phyloP scores from a whole-genome alignment of 257 asterid genomes.

The Fraxinus excelsior region DNA sequence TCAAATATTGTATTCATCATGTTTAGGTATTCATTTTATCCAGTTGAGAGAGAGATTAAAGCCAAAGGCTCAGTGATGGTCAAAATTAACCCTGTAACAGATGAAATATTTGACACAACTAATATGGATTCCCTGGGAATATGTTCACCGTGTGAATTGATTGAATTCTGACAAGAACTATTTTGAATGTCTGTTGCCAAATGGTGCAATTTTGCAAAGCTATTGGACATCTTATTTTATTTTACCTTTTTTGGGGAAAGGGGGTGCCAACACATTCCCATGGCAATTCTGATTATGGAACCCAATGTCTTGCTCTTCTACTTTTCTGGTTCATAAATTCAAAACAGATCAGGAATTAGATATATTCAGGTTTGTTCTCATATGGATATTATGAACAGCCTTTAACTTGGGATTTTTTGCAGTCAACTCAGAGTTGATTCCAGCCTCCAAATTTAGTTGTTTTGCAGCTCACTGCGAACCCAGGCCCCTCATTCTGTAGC shows the following conservation, averaged over 20 bases:
- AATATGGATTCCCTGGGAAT: background rate
- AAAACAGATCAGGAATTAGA: background rate
- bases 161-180: background rate
- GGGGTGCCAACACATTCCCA: too few species aligned
- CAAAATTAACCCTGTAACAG: background rate
- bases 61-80: background rate
- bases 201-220: background rate
- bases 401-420: too few species aligned
- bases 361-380: background rate
- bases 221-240: background rate
- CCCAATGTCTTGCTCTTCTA: background rate
- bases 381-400: background rate
- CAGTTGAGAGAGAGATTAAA: background rate
- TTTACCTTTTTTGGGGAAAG: background rate
- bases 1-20: background rate
- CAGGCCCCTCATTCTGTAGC: too few species aligned
- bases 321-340: background rate
- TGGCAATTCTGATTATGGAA: too few species aligned
- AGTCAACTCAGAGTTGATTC: too few species aligned
- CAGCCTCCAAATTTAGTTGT: too few species aligned
- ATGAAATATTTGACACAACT: background rate
- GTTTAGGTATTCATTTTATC: background rate
- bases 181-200: background rate
- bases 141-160: background rate
- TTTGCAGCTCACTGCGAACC: too few species aligned